Base-by-base conservation (phyloP, 768 basidiomycete genomes). In the Panellus pusillus region DNA sequence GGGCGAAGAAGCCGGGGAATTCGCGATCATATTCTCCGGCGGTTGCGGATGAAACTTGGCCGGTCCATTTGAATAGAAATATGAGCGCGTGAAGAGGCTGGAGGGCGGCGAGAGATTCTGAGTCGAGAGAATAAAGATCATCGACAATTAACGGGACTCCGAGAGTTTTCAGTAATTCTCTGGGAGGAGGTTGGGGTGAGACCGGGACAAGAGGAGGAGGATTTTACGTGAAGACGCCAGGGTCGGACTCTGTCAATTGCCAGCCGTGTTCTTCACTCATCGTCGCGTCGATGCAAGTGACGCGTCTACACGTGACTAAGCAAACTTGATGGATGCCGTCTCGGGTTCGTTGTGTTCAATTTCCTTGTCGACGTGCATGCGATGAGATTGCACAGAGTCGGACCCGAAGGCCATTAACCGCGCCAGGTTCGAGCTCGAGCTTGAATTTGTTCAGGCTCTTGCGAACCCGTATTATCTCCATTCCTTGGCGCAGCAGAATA, bases 401-500 rank as follows among this genome's bases (percentile, higher is more conserved):
- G 87, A 87, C 61, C 78, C 81, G 19, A 80, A 79, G 55, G 72
- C 73, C 17, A 79, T 75, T 3, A 93, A 93, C 63, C 81, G 87
- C 27, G 83, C 86, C 31, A 76, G 87, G 49, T 92, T 93, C 59
- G 90, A 92, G 63, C 80, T 93, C 27, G 91, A 91, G 66, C 79
- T 92, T 36, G 92, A 97, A 70, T 96, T 97, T 65, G 86, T 97
- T 5, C 94, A 97, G 71, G 87, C 91, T 6, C 79, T 96, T n/a
- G 92, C 93, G 20, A 94, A 94, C 65, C 94, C 94, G 0, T 91
- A 87, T 66, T 97, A 96, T 68, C 76, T 97, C 29, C 89, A 91
- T 66, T 91, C 91, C 18, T 78, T 97, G 48, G 91, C 91, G 1
- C 89, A 89, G 63, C 90, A 94, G 66, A 91, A 89, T 60, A 83